Base-by-base conservation (phyloP, 805 yeast species). In the Groenewaldozyma tartarivorans region DNA sequence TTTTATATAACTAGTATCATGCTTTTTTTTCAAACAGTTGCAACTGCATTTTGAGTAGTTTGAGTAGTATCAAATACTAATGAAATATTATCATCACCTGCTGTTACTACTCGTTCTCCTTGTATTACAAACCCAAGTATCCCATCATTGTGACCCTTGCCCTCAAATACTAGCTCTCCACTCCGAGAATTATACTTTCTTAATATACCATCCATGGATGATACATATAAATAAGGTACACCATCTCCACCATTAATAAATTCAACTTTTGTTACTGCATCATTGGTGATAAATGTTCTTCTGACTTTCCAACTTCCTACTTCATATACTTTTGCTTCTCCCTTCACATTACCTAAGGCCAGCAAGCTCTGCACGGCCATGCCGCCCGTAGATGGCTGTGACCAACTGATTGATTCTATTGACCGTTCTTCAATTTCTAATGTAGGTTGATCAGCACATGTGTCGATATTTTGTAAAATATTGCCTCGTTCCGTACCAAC, bases 41-140 rank as follows among this genome's bases (percentile, higher is more conserved):
- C 13, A 13, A 24, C 29, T 24, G 13, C 7, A 24, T 24, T 13
- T 24, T 33, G 17, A 17, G 13, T 17, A 5, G 21, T 11, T 17
- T n/a, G n/a, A n/a, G 19, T 18, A n/a, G 24, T 29, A 21, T 69
- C 67, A 52, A 77, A 87, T 7, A 90, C 74, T 48, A 90, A 67
- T 9, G 94, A 76, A 24, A 92, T 96, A 50, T 95, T 95, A 61
- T 92, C 98, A 60, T 92, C 98, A 48, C 96, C 96, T 11, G 96
- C 98, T 17, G 96, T 85, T 29, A 87, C 71, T 35, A 92, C 55
- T 57, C 79, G 78, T 39, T 72, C 69, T 20, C 86, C 90, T 43
- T 77, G 74, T 33, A 80, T 56, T 16, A 81, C 77, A 57, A 92
- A 90, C 53, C 86, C 96, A 48, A 92, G 70, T 16, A 92, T 79